Base-by-base conservation (phyloP, 345 rosid species). In the Rhodomyrtus tomentosa region DNA sequence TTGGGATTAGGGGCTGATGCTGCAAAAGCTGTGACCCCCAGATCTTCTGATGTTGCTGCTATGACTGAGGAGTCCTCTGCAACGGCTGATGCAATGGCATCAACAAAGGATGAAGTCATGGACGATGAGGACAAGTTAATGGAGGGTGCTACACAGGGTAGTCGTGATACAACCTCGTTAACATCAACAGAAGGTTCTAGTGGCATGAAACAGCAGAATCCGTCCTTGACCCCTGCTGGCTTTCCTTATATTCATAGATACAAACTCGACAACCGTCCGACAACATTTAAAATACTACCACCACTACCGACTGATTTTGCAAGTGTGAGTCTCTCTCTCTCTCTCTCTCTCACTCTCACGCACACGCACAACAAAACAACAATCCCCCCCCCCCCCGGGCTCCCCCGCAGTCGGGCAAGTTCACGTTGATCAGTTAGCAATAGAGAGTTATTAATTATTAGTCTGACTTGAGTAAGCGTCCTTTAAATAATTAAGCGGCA, bases 221-320 rank as follows among this genome's bases (percentile, higher is more conserved):
- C 68, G 84, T 87, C 91, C 5, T 82, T 86, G 29, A 82, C 87
- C 76, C 49, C 94, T 85, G 54, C 73, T 22, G 90, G 90, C 25
- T 24, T 94, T 55, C 86, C 83, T 87, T 40, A 74, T 83, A 81
- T 82, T 62, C 95, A 92, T 89, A 91, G 92, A 91, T 94, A 92
- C 93, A 95, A 93, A 87, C 85, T 95, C 88, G 99, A 96, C 89
- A 93, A 94, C 88, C 97, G 96, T 40, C 91, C 99, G 48, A 92
- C 95, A 50, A 81, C 95, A 79, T 93, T 96, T 88, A 93, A 87
- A 89, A 88, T 96, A 73, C 82, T 87, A 53, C 93, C 95, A 45
- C 99, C 99, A 58, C 88, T 96, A 86, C 99, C 99, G 5, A 56
- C 89, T 85, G 97, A 92, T 81, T 91, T 96, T 84, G 93, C 93